Evolutionary conservation across 768 basidiomycete genomes (phyloP).

Genomic region (Naganishia antarctica): DNA sequence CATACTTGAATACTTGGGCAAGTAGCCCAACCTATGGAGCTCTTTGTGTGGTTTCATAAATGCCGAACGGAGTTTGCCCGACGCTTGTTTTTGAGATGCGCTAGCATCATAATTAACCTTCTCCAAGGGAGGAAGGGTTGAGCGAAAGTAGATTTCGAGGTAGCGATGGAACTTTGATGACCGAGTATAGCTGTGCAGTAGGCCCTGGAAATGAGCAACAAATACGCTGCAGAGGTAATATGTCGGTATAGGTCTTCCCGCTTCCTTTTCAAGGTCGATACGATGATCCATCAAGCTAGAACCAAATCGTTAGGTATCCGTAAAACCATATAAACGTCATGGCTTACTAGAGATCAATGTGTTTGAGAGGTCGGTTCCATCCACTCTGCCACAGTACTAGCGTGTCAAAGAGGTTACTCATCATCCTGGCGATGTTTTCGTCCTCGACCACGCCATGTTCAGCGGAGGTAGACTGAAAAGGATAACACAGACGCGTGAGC

Average conservation of each 20-base stretch:
- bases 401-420: constrained; percentile 40
- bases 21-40: constrained; percentile 35
- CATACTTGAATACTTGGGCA: constrained; percentile 49
- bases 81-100: not conserved
- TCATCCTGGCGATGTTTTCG: constrained; percentile 18
- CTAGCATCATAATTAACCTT: constrained; percentile 21
- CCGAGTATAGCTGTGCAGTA: constrained; percentile 39
- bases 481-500: not conserved
- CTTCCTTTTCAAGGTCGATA: constrained; percentile 30
- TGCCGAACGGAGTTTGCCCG: constrained; percentile 5
- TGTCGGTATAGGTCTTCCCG: constrained; percentile 12
- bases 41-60: constrained; percentile 35
- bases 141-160: constrained; percentile 36
- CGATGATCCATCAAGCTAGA: not conserved
- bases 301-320: not conserved
- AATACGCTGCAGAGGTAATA: constrained; percentile 25
- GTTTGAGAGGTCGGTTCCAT: constrained; percentile 40
- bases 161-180: constrained; percentile 34
- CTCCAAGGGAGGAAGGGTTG: constrained; percentile 34
- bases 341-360: constrained; percentile 34
- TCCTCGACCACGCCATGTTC: not conserved
- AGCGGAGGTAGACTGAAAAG: not conserved
- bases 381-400: constrained; percentile 40
- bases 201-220: constrained; percentile 37
- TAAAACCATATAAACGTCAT: not conserved